Conservation (phyloP, 192 early-diverging fungal species). For the Powellomyces hirtus region DNA sequence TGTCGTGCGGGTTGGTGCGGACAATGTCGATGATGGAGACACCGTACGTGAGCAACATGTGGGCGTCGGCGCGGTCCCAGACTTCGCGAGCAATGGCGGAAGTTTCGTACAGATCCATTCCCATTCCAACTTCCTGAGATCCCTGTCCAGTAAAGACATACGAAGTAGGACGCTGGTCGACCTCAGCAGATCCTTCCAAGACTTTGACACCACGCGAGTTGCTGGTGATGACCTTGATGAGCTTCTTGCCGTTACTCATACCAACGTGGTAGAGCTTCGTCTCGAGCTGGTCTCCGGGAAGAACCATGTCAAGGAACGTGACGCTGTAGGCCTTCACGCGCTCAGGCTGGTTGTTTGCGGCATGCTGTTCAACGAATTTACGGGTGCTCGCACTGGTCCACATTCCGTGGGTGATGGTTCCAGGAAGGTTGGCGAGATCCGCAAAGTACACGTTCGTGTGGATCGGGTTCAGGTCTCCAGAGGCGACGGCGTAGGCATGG, state of each 20-base stretch:
- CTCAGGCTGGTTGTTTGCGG: conserved; percentile 88
- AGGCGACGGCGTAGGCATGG: conserved; percentile 80
- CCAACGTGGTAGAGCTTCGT: conserved; percentile 90
- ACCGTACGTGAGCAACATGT: conserved; percentile 81
- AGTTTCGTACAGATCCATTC: conserved; percentile 85
- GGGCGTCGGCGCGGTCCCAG: conserved; percentile 88
- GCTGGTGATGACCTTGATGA: conserved; percentile 85
- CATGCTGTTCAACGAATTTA: conserved; percentile 94
- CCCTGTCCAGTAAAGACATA: conserved; percentile 97
- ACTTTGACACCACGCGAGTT: conserved; percentile 84
- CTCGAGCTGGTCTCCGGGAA: conserved; percentile 83
- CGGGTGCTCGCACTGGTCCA: conserved; percentile 93
- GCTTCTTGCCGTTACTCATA: conserved; percentile 95
- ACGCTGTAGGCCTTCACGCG: conserved; percentile 84
- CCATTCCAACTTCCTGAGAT: conserved; percentile 94
- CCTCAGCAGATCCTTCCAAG: conserved; percentile 86
- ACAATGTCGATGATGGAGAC: conserved; percentile 93
- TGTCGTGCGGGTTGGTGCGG: conserved; percentile 73
- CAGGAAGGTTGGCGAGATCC: conserved; percentile 82
- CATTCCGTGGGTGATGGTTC: conserved; percentile 96
- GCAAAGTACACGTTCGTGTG: conserved; percentile 96
- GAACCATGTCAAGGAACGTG: conserved; percentile 90
- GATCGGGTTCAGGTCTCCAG: conserved; percentile 93
- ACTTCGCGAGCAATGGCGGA: conserved; percentile 80
- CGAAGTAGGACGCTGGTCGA: conserved; percentile 86